A percentile compares a stretch with the other conserved stretches of the same genome.
Conservation (phyloP, 2,329 filamentous ascomycete species). For the Xylaria sp. region DNA sequence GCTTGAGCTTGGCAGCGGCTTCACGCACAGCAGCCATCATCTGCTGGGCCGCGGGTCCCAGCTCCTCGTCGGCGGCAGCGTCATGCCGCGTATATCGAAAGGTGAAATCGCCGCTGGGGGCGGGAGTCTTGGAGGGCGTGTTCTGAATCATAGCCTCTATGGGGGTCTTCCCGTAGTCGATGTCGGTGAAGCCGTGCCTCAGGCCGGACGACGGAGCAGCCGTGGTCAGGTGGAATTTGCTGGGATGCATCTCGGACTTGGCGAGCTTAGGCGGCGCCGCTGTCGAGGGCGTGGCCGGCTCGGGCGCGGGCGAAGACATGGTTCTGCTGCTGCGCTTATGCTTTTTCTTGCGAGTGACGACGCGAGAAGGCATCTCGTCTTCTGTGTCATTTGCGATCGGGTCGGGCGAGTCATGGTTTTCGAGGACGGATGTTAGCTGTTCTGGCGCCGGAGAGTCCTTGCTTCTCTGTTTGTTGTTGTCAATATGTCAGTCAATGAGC, state of each 20-base stretch:
- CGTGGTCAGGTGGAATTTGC: constrained; percentile 80
- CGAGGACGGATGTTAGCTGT: constrained; percentile 50
- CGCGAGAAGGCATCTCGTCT: constrained; percentile 46
- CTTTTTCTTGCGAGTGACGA: constrained; percentile 31
- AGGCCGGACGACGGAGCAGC: constrained; percentile 83
- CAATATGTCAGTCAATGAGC: constrained; percentile 3
- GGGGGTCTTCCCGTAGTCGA: constrained; percentile 67
- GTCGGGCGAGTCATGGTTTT: constrained; percentile 53
- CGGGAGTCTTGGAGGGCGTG: constrained; percentile 71
- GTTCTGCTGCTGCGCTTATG: constrained; percentile 31
- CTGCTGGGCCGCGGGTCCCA: constrained; percentile 70
- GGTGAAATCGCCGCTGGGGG: constrained; percentile 70
- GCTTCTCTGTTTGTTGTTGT: constrained; percentile 36
- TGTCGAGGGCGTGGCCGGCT: constrained; percentile 69
- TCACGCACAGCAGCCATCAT: constrained; percentile 76
- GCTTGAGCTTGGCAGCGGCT: constrained; percentile 77
- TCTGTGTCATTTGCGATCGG: constrained; percentile 49
- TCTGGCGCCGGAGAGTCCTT: constrained; percentile 41
- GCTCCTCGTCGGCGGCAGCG: constrained; percentile 57
- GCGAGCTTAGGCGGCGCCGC: constrained; percentile 75
- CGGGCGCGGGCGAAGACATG: constrained; percentile 52
- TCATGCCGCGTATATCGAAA: constrained; percentile 69
- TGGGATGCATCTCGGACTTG: constrained; percentile 89
- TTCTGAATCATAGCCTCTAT: constrained; percentile 60
- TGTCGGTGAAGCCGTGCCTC: constrained; percentile 82